These are phyloP conservation scores for Steccherinum ochraceum DNA, from an alignment of 768 basidiomycete species.

Conservation along the genomic window DNA sequence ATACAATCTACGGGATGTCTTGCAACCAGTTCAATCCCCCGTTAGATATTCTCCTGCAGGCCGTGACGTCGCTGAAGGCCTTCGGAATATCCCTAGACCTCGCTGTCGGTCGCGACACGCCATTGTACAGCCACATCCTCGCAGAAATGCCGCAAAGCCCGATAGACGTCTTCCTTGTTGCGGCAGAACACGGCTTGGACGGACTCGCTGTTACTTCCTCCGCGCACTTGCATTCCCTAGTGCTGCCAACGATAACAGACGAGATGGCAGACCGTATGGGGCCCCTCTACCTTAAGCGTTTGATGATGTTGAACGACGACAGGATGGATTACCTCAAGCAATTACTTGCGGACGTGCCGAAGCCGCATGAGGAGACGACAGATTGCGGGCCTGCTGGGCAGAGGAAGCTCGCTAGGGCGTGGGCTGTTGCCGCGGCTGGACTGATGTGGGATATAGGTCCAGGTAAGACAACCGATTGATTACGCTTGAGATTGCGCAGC, in stretches of 20 bases:
- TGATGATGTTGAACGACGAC: constrained; percentile 30
- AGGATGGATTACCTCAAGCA: constrained; percentile 28
- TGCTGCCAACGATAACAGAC: constrained; percentile 29
- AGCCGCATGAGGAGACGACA: constrained; percentile 15
- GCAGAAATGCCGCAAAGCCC: constrained; percentile 28
- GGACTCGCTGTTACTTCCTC: constrained; percentile 33
- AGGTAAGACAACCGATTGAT: no score
- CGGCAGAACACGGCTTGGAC: constrained; percentile 27
- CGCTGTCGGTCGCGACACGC: constrained; percentile 22
- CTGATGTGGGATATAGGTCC: constrained; percentile 22
- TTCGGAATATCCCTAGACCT: constrained; percentile 22
- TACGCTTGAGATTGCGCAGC: no score
- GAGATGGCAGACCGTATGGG: constrained; percentile 30
- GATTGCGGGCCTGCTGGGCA: constrained; percentile 15
- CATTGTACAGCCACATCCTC: constrained; percentile 27
- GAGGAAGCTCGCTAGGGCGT: constrained; percentile 19
- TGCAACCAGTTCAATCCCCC: constrained; percentile 22
- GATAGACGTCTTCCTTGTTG: constrained; percentile 38
- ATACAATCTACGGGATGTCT: constrained; percentile 25
- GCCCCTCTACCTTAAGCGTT: constrained; percentile 32
- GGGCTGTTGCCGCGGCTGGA: constrained; percentile 22
- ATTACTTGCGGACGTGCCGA: constrained; percentile 18
- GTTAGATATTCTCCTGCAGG: constrained; percentile 19
- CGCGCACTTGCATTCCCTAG: constrained; percentile 30
- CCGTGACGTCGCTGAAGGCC: constrained; percentile 17